Conservation (phyloP, 441 rosid genomes). For the Mallotus japonicus region DNA sequence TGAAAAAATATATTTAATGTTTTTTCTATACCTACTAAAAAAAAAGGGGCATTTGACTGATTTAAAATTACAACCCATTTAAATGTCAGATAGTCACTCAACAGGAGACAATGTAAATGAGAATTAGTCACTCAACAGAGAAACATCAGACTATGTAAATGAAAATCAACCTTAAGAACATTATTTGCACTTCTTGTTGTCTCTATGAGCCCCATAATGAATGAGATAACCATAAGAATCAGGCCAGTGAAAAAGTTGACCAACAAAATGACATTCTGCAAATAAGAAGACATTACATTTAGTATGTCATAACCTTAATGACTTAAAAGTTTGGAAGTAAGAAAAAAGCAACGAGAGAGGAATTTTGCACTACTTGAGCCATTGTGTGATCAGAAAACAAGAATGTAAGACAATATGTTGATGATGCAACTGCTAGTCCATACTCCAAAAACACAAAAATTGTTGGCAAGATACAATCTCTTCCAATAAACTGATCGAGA, state of each 20-base stretch:
- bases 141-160: background rate
- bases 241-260: constrained; percentile 91
- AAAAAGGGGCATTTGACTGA: background rate
- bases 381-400: constrained; percentile 88
- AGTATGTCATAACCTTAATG: constrained; percentile 10
- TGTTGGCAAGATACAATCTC: constrained; percentile 63
- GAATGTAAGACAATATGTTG: constrained; percentile 97
- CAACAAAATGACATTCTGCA: constrained; percentile 94
- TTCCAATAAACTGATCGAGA: constrained; percentile 89
- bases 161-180: constrained; percentile 68
- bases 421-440: constrained; percentile 92
- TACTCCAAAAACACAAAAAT: constrained; percentile 76
- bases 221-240: constrained; percentile 94
- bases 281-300: constrained; percentile 16
- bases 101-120: too few relatives aligned
- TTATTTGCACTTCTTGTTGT: constrained; percentile 65
- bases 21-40: background rate
- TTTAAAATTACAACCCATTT: constrained; percentile 3
- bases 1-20: background rate
- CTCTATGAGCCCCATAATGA: constrained; percentile 87
- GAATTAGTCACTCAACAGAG: too few relatives aligned
- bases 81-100: constrained; percentile 5
- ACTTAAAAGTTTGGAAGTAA: constrained; percentile 6
- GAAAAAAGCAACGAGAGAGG: constrained; percentile 24
- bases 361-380: constrained; percentile 73